A percentile compares a stretch with the other conserved stretches of the same genome.
phyloP scores from a whole-genome alignment of 2,329 filamentous ascomycete genomes.

The Pseudogymnoascus sp. region DNA sequence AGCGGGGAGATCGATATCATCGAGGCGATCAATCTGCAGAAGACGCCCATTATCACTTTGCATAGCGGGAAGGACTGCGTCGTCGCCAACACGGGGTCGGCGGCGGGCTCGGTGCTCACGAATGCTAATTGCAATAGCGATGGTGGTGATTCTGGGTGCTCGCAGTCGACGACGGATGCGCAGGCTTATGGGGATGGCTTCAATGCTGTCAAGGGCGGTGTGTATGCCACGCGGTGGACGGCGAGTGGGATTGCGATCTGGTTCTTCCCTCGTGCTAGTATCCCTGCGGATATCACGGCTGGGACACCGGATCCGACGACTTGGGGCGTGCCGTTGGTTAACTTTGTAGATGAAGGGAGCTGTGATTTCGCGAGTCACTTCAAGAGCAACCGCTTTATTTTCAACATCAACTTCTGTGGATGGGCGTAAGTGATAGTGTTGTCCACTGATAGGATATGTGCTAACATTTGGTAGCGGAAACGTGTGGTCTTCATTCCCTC shows the following conservation, averaged over 20 bases:
- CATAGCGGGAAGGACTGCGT: slow-evolving; percentile 39
- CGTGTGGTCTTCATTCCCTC: slow-evolving; percentile 16
- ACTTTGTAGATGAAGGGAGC: slow-evolving; percentile 31
- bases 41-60: slow-evolving; percentile 38
- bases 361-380: slow-evolving; percentile 70
- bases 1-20: slow-evolving; percentile 53
- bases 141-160: too few species aligned
- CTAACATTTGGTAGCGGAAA: neutral
- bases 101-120: slow-evolving; percentile 40
- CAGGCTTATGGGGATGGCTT: slow-evolving; percentile 43
- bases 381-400: slow-evolving; percentile 64
- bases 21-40: slow-evolving; percentile 40
- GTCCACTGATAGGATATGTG: neutral
- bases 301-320: slow-evolving; percentile 35
- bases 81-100: slow-evolving; percentile 34
- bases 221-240: slow-evolving; percentile 42
- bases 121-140: slow-evolving; percentile 38
- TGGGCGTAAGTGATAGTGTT: slow-evolving; percentile 30
- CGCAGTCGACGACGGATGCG: slow-evolving; percentile 18
- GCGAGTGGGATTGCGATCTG: slow-evolving; percentile 39
- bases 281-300: slow-evolving; percentile 37
- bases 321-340: slow-evolving; percentile 39
- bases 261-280: slow-evolving; percentile 38
- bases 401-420: slow-evolving; percentile 81
- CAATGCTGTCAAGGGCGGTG: slow-evolving; percentile 40